These are phyloP conservation scores for Neonectria magnoliae DNA, from an alignment of 2,329 filamentous ascomycete genomes.

Conservation along the genomic window DNA sequence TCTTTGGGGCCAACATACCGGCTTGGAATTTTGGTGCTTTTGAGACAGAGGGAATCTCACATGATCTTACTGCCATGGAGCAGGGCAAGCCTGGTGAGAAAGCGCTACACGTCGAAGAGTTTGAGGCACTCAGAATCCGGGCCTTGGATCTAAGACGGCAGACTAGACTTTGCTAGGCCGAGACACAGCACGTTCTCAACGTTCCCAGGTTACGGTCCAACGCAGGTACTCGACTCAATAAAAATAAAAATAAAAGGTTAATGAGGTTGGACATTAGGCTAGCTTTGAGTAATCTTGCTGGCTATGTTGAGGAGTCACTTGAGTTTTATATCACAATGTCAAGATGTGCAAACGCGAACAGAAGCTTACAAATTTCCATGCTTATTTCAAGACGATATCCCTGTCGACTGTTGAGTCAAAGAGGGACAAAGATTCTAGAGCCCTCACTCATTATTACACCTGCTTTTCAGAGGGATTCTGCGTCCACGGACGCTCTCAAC, in stretches of 20 bases:
- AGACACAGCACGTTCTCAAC: no score
- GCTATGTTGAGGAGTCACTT: no score
- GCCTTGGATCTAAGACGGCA: no score
- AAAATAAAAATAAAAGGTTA: no score
- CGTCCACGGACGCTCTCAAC: background rate
- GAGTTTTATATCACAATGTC: no score
- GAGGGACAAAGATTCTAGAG: background rate
- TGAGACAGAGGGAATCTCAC: background rate
- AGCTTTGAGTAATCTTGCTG: no score
- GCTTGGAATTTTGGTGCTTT: background rate
- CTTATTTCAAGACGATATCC: background rate
- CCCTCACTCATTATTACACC: background rate
- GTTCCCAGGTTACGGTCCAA: no score
- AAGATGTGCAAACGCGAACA: background rate
- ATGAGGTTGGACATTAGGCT: no score
- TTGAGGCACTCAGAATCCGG: no score
- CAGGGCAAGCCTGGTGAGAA: background rate
- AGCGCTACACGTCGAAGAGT: background rate
- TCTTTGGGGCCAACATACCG: background rate
- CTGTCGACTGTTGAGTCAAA: background rate
- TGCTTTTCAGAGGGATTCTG: background rate
- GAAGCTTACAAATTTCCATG: background rate
- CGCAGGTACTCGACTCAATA: no score
- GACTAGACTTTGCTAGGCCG: no score
- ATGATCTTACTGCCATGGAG: background rate